A percentile compares a stretch with the other conserved stretches of the same genome.
Evolutionary conservation across 2,329 filamentous ascomycete species (phyloP).

Genomic region (Curvularia spicifera): DNA sequence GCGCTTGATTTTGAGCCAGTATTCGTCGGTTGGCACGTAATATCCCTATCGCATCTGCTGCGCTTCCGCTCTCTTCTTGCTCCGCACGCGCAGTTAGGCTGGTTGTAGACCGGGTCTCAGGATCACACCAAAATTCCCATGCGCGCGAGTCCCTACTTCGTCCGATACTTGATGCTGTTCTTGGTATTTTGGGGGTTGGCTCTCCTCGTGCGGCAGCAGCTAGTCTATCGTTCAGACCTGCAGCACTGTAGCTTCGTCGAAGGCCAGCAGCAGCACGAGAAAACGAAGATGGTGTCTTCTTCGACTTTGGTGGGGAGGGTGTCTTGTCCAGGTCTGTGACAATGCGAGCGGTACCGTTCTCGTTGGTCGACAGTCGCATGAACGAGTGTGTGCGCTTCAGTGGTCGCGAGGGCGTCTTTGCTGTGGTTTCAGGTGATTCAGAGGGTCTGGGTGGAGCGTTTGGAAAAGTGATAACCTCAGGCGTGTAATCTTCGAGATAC

Average conservation of each 20-base stretch:
- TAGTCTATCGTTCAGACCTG: constrained; percentile 52
- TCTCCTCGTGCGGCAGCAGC: constrained; percentile 36
- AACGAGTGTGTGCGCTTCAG: constrained; percentile 56
- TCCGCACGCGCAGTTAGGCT: constrained; percentile 82
- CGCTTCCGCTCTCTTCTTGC: constrained; percentile 79
- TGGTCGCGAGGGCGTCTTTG: constrained; percentile 54
- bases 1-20: constrained; percentile 62
- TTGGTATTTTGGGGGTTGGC: constrained; percentile 45
- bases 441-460: constrained; percentile 28
- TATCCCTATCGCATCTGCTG: constrained; percentile 80
- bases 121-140: constrained; percentile 91
- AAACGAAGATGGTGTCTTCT: constrained; percentile 54
- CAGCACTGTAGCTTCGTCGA: constrained; percentile 74
- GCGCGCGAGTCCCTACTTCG: constrained; percentile 84
- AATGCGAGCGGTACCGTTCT: constrained; percentile 90
- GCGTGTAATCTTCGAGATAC: constrained; percentile 42
- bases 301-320: constrained; percentile 68
- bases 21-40: constrained; percentile 70
- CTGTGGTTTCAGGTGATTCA: constrained; percentile 52
- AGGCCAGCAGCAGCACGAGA: constrained; percentile 58
- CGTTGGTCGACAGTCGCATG: constrained; percentile 79
- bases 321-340: constrained; percentile 72
- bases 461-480: constrained; percentile 41
- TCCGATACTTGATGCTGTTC: constrained; percentile 66
- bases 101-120: constrained; percentile 69